phyloP scores from a whole-genome alignment of 1,284 basidiomycete species.

The Ustilago nuda region DNA sequence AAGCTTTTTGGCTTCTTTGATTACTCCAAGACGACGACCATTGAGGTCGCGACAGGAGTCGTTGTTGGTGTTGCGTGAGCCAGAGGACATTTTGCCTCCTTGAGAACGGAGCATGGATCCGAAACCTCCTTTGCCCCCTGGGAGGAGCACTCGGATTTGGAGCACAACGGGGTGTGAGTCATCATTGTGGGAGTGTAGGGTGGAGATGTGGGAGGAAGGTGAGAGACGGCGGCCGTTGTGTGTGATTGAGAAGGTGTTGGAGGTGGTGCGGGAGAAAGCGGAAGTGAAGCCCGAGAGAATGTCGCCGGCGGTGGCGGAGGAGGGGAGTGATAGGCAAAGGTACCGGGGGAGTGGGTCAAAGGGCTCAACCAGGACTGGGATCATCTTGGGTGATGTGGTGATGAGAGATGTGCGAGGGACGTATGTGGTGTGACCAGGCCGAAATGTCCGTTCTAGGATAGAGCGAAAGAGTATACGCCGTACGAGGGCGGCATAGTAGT shows the following conservation, averaged over 20 bases:
- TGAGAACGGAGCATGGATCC: slow-evolving; percentile 95
- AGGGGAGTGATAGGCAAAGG: slow-evolving; percentile 42
- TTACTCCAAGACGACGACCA: slow-evolving; percentile 87
- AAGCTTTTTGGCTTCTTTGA: slow-evolving; percentile 95
- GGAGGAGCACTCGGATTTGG: slow-evolving; percentile 64
- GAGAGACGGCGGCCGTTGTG: slow-evolving; percentile 26
- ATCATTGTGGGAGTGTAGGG: slow-evolving; percentile 1
- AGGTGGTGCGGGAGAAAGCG: slow-evolving; percentile 9
- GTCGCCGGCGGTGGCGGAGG: slow-evolving; percentile 35
- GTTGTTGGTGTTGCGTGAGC: slow-evolving; percentile 75
- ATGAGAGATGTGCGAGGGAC: neutral
- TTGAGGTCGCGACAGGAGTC: slow-evolving; percentile 94
- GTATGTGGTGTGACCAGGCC: neutral
- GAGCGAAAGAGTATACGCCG: neutral
- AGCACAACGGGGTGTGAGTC: slow-evolving; percentile 36
- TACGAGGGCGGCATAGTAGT: neutral
- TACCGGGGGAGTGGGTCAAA: slow-evolving; percentile 47
- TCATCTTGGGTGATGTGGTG: slow-evolving; percentile 12
- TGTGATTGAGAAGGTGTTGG: slow-evolving; percentile 23
- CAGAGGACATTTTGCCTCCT: slow-evolving; percentile 93
- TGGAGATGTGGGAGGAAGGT: slow-evolving; percentile 3
- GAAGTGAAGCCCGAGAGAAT: slow-evolving; percentile 33
- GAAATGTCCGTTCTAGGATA: neutral
- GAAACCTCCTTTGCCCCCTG: slow-evolving; percentile 96
- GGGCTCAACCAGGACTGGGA: slow-evolving; percentile 40